Percentiles rank a stretch among this genome's conserved stretches.
Conservation (phyloP, 306 rosid genomes). For the Lotus japonicus region DNA sequence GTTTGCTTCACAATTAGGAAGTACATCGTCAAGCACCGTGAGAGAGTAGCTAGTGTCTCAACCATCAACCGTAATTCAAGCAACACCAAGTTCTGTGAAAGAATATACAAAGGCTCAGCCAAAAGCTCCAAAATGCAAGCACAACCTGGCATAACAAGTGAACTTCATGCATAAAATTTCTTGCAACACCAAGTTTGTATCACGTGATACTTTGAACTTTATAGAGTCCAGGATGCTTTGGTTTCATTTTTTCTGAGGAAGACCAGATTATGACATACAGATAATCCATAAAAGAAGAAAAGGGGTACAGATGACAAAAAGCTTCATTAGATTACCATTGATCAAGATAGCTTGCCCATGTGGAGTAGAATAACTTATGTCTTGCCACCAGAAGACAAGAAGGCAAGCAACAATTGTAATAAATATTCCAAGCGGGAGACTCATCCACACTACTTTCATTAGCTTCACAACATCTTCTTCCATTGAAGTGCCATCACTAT, state of each 20-base stretch:
- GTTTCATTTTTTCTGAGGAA: not conserved
- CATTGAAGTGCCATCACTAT: conserved; percentile 54
- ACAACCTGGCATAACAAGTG: conserved; percentile 51
- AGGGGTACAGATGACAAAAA: not conserved
- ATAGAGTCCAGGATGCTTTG: conserved; percentile 9
- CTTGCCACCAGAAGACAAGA: conserved; percentile 78
- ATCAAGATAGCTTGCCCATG: conserved; percentile 85
- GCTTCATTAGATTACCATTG: conserved; percentile 49
- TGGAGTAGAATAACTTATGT: conserved; percentile 50
- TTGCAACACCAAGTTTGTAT: not conserved
- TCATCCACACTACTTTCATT: conserved; percentile 84
- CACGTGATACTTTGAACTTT: not conserved
- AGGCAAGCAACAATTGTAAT: conserved; percentile 58
- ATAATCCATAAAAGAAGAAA: not conserved
- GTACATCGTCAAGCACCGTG: conserved; percentile 75
- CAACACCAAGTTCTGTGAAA: conserved; percentile 81
- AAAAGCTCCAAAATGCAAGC: conserved; percentile 91
- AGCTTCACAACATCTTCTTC: conserved; percentile 69
- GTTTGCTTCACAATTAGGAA: conserved; percentile 53
- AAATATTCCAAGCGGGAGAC: conserved; percentile 69
- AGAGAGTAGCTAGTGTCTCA: conserved; percentile 79
- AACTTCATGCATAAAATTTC: conserved; percentile 13
- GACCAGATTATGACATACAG: not conserved
- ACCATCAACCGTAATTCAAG: conserved; percentile 69
- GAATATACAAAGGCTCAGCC: conserved; percentile 89